Base-by-base conservation (phyloP, 2,329 filamentous ascomycete species). In the Aurifilum marmelostoma region DNA sequence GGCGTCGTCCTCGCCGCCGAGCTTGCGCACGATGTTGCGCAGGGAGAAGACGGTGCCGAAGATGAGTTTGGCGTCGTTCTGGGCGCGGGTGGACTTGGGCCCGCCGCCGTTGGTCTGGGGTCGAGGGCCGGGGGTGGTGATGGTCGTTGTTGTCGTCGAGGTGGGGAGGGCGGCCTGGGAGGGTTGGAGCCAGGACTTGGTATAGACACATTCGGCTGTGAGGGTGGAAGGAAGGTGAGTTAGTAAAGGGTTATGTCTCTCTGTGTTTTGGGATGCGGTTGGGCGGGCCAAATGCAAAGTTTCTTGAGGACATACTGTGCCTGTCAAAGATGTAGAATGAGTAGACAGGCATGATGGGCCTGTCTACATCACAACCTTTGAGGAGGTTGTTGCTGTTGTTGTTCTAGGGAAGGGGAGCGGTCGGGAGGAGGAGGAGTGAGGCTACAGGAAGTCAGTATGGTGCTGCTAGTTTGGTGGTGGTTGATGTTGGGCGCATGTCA, bases 251-350 rank as follows among this genome's bases (percentile, higher is more conserved):
- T 50, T 12, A 29, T 67, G 37, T 66, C 3, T n/a, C 66, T 14
- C 21, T 24, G 41, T n/a, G n/a, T n/a, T 18, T 64, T 27, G 66
- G 62, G 50, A 9, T 58, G 63, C 5, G 54, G 12, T 11, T 11
- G 37, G 9, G 12, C 37, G 11, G 37, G 37, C 21, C 21, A 9
- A 11, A n/a, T 1, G 43, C 7, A 34, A 34, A 11, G 43, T 47
- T n/a, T 47, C 43, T 21, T 56, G 52, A 65, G n/a, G n/a, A 43
- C 88, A 78, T 86, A 97, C 96, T 97, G 82, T 99, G 96, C 73
- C 96, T 91, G 83, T 99, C 96, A 80, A 99, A 99, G 78, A 99
- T 97, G 85, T 97, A 97, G 83, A 99, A 97, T 70, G 94, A 94
- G 83, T 97, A 98, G 80, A 98, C 92, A 71, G 92, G 90, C 96